A percentile compares a stretch with the other conserved stretches of the same genome.
Evolutionary conservation across 257 asterid species (phyloP).

Genomic region (Salvia rosmarinus): DNA sequence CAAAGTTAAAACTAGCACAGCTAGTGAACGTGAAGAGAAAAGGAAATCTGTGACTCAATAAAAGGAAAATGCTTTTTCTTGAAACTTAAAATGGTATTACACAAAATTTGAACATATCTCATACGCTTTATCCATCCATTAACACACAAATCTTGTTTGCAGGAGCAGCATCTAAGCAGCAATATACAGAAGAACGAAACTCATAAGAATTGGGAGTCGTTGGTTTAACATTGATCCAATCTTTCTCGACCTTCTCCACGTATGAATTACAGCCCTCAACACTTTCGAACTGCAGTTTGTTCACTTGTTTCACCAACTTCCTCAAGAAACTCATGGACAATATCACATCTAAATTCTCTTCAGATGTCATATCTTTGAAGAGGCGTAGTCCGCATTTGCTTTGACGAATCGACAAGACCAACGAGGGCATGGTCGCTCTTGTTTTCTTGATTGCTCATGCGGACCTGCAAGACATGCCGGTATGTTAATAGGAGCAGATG

Average conservation of each 20-base stretch:
- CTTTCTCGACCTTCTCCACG: slow-evolving; percentile 63
- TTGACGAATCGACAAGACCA: slow-evolving; percentile 63
- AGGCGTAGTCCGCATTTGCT: slow-evolving; percentile 65
- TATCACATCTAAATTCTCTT: slow-evolving; percentile 54
- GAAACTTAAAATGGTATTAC: not conserved
- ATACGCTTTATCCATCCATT: not conserved
- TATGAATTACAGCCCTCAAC: slow-evolving; percentile 48
- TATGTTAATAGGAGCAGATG: not conserved
- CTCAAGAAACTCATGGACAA: slow-evolving; percentile 64
- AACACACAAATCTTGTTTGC: slow-evolving; percentile 58
- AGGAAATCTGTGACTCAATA: no score
- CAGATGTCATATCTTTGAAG: slow-evolving; percentile 35
- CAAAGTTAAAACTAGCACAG: no score
- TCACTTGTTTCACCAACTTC: slow-evolving; percentile 54
- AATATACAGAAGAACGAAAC: slow-evolving; percentile 68
- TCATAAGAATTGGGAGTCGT: slow-evolving; percentile 66
- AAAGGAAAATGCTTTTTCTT: not conserved
- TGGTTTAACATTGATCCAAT: slow-evolving; percentile 72
- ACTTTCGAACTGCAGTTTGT: slow-evolving; percentile 59
- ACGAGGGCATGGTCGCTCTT: slow-evolving; percentile 46
- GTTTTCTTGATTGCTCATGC: slow-evolving; percentile 36
- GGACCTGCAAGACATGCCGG: slow-evolving; percentile 50
- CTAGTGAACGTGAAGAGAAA: no score
- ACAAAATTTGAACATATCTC: slow-evolving; percentile 2
- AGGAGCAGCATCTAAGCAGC: slow-evolving; percentile 60